Conservation (phyloP, 345 rosid genomes). For the Aquilaria sinensis region DNA sequence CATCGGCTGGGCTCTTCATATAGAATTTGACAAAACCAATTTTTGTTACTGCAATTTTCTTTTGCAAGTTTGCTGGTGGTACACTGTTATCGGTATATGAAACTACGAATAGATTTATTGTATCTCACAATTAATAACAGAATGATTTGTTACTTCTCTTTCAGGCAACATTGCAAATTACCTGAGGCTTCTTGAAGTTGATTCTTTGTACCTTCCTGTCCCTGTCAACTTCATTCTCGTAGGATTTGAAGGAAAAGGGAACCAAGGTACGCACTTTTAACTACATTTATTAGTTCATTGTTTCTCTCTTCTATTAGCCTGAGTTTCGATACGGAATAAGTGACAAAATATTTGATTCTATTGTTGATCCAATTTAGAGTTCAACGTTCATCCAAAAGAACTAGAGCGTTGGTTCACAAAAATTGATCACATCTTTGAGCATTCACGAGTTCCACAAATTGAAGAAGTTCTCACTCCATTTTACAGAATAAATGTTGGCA, state of each 20-base stretch:
- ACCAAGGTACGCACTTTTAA: conserved; percentile 51
- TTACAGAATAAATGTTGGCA: conserved; percentile 58
- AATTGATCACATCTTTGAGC: conserved; percentile 88
- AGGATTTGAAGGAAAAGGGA: conserved; percentile 97
- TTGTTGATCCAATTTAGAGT: conserved; percentile 31
- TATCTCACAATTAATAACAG: background rate
- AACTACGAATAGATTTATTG: background rate
- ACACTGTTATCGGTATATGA: background rate
- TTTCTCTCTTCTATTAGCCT: background rate
- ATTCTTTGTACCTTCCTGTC: conserved; percentile 78
- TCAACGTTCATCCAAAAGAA: conserved; percentile 78
- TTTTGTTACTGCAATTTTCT: too few relatives aligned
- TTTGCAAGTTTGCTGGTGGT: too few relatives aligned
- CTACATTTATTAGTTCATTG: background rate
- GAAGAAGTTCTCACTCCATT: conserved; percentile 75
- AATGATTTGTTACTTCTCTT: background rate
- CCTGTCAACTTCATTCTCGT: conserved; percentile 93
- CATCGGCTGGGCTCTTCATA: too few relatives aligned
- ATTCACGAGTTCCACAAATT: conserved; percentile 68
- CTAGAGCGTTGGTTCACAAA: conserved; percentile 93
- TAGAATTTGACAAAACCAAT: too few relatives aligned
- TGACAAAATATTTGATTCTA: conserved; percentile 1
- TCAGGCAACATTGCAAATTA: conserved; percentile 82
- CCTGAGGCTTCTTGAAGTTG: conserved; percentile 82
- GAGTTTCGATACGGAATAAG: too few relatives aligned